phyloP scores from a whole-genome alignment of 371 early-diverging fungal genomes.

The Cladochytrium tenue region DNA sequence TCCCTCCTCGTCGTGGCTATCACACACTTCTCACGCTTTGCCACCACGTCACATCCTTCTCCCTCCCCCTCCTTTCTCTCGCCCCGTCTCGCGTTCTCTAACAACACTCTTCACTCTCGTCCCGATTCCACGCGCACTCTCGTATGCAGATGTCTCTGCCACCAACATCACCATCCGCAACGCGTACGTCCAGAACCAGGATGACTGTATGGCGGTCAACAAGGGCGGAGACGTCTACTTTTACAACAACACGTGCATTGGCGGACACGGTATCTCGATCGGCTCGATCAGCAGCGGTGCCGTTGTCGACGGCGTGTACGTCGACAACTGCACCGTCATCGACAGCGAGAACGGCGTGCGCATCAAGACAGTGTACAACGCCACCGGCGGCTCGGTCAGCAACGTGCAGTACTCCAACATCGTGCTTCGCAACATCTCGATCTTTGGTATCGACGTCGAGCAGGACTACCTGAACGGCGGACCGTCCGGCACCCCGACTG shows the following conservation, averaged over 20 bases:
- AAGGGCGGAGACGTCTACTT: slow-evolving; percentile 1
- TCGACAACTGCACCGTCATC: slow-evolving; percentile 1
- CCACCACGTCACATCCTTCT: too few species aligned
- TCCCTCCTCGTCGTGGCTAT: too few species aligned
- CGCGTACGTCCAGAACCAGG: slow-evolving; percentile 7
- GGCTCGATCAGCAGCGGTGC: slow-evolving; percentile 1
- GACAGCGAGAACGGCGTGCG: not conserved
- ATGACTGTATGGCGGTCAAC: slow-evolving; percentile 3
- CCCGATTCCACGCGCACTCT: too few species aligned
- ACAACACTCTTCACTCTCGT: too few species aligned
- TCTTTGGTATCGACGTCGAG: slow-evolving; percentile 1
- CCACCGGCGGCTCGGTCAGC: not conserved
- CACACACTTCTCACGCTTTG: too few species aligned
- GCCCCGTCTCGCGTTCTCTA: too few species aligned
- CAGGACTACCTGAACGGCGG: slow-evolving; percentile 6
- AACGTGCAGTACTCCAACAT: not conserved
- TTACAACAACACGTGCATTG: slow-evolving; percentile 1
- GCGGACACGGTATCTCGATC: slow-evolving; percentile 5
- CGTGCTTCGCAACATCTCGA: not conserved
- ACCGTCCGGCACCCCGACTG: not conserved
- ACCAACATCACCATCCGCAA: slow-evolving; percentile 4
- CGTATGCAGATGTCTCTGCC: not conserved
- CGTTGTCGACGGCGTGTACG: slow-evolving; percentile 1
- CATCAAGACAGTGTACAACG: slow-evolving; percentile 4
- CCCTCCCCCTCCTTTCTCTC: too few species aligned